phyloP scores from a whole-genome alignment of 768 basidiomycete genomes.

The Boletus subcaerulescens region DNA sequence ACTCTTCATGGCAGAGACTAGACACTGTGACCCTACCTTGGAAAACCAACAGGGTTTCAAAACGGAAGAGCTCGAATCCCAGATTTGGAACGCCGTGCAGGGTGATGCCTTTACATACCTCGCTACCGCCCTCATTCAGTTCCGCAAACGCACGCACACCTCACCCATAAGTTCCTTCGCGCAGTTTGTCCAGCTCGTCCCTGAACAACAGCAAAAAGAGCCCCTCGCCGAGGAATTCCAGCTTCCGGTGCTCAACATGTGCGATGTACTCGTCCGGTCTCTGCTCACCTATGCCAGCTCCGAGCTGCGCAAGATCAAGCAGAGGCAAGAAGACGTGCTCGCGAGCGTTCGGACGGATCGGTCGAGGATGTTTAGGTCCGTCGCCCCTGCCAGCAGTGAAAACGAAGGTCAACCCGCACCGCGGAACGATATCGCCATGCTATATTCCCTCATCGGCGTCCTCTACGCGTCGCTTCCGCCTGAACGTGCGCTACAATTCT shows the following conservation, averaged over 20 bases:
- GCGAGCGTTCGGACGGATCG: slow-evolving; percentile 66
- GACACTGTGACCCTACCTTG: slow-evolving; percentile 63
- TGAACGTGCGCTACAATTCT: slow-evolving; percentile 82
- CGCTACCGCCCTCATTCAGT: slow-evolving; percentile 52
- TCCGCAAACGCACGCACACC: slow-evolving; percentile 39
- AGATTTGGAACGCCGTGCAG: slow-evolving; percentile 81
- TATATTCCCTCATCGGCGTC: slow-evolving; percentile 81
- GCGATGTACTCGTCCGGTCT: slow-evolving; percentile 70
- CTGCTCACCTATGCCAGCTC: slow-evolving; percentile 76
- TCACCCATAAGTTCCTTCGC: slow-evolving; percentile 37
- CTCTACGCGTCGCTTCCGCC: slow-evolving; percentile 71
- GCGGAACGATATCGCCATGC: slow-evolving; percentile 80
- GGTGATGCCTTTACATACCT: slow-evolving; percentile 79
- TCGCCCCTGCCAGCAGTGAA: slow-evolving; percentile 41
- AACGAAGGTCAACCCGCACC: slow-evolving; percentile 47
- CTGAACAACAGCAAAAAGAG: slow-evolving; percentile 38
- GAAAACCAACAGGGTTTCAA: slow-evolving; percentile 64
- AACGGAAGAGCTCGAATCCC: slow-evolving; percentile 76
- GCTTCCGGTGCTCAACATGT: slow-evolving; percentile 57
- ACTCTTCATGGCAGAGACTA: slow-evolving; percentile 73
- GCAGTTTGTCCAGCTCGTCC: slow-evolving; percentile 37
- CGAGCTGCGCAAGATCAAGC: slow-evolving; percentile 82
- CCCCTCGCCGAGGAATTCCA: slow-evolving; percentile 41
- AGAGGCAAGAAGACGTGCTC: slow-evolving; percentile 83
- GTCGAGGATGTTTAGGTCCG: slow-evolving; percentile 46